phyloP scores from a whole-genome alignment of 495 filamentous ascomycete species.

The Xylaria sp. region DNA sequence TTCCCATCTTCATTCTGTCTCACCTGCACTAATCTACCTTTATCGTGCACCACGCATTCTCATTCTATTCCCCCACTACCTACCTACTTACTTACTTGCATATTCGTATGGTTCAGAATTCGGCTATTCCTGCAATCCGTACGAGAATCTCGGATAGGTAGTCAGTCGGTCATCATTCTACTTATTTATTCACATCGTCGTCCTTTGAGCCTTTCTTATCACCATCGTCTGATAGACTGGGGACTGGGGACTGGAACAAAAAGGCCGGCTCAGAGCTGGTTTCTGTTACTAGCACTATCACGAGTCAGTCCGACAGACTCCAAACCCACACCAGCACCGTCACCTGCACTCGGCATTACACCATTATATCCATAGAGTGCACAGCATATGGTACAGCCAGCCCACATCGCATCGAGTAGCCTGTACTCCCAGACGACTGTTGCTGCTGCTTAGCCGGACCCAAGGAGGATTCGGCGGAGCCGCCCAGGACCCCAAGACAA shows the following conservation, averaged over 20 bases:
- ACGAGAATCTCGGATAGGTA: neutral
- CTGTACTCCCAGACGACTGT: slow-evolving; percentile 13
- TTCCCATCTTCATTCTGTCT: neutral
- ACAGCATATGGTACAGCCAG: slow-evolving; percentile 5
- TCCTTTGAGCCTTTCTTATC: neutral
- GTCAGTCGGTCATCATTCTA: too few species aligned
- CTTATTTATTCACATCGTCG: neutral
- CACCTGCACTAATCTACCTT: neutral
- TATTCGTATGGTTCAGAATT: neutral
- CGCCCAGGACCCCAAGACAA: slow-evolving; percentile 7
- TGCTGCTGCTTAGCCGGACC: slow-evolving; percentile 15
- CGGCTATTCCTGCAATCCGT: neutral
- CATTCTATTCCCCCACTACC: neutral
- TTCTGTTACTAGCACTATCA: neutral
- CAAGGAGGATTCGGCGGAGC: slow-evolving; percentile 14
- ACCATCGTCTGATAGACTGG: neutral
- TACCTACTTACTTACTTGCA: too few species aligned
- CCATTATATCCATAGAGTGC: neutral
- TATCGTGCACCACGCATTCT: neutral
- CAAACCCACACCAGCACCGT: neutral
- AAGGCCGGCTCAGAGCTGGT: neutral
- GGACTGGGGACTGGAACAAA: slow-evolving; percentile 10
- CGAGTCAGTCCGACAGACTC: slow-evolving; percentile 18
- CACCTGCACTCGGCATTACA: slow-evolving; percentile 4
- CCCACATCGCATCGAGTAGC: neutral